These are phyloP conservation scores for Fremontodendron californicum DNA, from an alignment of 345 rosid genomes.

Conservation along the genomic window DNA sequence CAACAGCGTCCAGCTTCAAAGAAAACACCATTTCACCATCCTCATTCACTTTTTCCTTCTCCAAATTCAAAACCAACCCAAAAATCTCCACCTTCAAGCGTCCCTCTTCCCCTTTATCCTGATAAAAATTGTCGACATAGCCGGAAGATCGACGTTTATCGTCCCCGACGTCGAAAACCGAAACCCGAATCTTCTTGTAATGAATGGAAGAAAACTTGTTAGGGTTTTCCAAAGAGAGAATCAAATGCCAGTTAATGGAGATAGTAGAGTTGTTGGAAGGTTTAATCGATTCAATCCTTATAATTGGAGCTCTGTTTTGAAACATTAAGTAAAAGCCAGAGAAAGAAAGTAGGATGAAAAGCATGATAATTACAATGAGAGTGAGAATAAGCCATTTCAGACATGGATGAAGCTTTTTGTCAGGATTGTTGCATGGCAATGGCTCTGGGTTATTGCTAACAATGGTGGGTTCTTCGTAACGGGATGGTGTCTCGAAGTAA, in stretches of 20 bases:
- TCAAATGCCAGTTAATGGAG: not conserved
- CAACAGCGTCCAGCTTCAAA: not conserved
- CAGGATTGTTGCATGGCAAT: no score
- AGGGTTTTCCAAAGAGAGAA: not conserved
- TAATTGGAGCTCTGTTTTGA: not conserved
- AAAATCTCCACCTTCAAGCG: not conserved
- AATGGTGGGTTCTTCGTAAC: no score
- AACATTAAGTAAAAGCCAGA: not conserved
- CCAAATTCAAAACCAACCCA: not conserved
- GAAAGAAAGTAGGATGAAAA: not conserved
- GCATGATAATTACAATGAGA: no score
- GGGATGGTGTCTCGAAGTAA: not conserved
- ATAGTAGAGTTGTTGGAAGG: not conserved
- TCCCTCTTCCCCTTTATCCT: not conserved
- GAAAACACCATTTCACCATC: not conserved
- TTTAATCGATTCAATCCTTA: not conserved
- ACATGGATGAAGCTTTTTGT: not conserved
- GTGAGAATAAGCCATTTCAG: not conserved
- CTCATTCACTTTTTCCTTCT: not conserved
- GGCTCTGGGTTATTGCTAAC: no score
- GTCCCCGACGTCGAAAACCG: not conserved
- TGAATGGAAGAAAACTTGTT: not conserved
- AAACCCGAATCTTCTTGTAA: not conserved
- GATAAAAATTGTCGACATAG: not conserved
- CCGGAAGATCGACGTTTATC: not conserved